Conservation (phyloP, 176 grass and related monocot genomes). For the Hordeum marinum region DNA sequence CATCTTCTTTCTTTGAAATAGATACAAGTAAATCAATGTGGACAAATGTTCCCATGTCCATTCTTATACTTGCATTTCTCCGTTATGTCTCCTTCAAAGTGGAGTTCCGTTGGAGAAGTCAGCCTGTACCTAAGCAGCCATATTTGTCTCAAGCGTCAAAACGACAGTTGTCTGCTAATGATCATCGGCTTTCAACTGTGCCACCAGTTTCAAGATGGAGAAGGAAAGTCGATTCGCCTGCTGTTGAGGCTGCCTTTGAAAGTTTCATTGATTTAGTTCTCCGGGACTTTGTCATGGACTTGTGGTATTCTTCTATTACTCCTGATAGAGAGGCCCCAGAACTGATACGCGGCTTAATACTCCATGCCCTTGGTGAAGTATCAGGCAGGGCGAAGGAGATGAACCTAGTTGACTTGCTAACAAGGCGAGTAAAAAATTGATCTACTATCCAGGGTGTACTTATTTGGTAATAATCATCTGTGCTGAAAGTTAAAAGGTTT, state of each 20-base stretch:
- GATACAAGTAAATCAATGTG: slow-evolving; percentile 99
- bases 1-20: slow-evolving; percentile 41
- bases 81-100: slow-evolving; percentile 86
- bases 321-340: slow-evolving; percentile 86
- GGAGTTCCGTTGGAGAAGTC: slow-evolving; percentile 70
- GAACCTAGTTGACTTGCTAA: slow-evolving; percentile 93
- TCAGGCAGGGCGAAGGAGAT: slow-evolving; percentile 77
- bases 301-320: slow-evolving; percentile 89
- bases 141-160: slow-evolving; percentile 71
- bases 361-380: slow-evolving; percentile 83
- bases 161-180: slow-evolving; percentile 63
- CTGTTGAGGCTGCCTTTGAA: slow-evolving; percentile 76
- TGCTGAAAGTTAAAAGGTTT: not conserved
- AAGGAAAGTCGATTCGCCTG: slow-evolving; percentile 79
- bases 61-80: slow-evolving; percentile 80
- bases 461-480: slow-evolving; percentile 19
- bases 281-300: slow-evolving; percentile 84
- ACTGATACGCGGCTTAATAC: slow-evolving; percentile 75
- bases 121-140: slow-evolving; percentile 55
- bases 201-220: slow-evolving; percentile 78
- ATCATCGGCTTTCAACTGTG: slow-evolving; percentile 60
- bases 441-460: slow-evolving; percentile 15
- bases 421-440: slow-evolving; percentile 48
- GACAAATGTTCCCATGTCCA: slow-evolving; percentile 97
- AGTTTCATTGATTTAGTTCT: slow-evolving; percentile 83